Conservation (phyloP, 164 flowering plant species). For the Macadamia integrifolia region DNA sequence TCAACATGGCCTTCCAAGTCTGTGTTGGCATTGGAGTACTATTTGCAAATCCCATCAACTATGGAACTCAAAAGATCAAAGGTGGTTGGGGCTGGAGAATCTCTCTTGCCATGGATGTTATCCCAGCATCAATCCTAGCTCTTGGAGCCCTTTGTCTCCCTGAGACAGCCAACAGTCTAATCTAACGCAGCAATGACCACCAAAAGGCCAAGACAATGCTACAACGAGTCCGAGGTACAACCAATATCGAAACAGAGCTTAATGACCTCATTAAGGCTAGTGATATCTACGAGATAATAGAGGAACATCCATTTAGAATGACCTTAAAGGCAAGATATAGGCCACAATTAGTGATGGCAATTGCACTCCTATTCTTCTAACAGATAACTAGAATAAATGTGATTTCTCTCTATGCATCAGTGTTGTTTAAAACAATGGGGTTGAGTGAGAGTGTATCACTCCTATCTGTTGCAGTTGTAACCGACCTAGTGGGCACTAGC, state of each 20-base stretch:
- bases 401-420: constrained; percentile 38
- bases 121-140: constrained; percentile 22
- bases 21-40: constrained; percentile 39
- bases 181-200: constrained; percentile 13
- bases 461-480: constrained; percentile 19
- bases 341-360: constrained; percentile 38
- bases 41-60: constrained; percentile 25
- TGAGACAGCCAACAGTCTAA: constrained; percentile 30
- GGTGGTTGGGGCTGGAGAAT: constrained; percentile 30
- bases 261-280: constrained; percentile 36
- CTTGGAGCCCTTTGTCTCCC: constrained; percentile 26
- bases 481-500: constrained; percentile 18
- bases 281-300: constrained; percentile 7
- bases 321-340: constrained; percentile 23
- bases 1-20: constrained; percentile 59
- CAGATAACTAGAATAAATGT: constrained; percentile 44
- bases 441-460: constrained; percentile 33
- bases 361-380: constrained; percentile 38
- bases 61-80: constrained; percentile 23
- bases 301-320: constrained; percentile 19
- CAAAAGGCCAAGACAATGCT: constrained; percentile 18
- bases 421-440: constrained; percentile 33
- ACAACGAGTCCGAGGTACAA: constrained; percentile 43
- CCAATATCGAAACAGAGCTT: constrained; percentile 46
- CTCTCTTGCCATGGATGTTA: constrained; percentile 25